Percentiles rank a stretch among this genome's conserved stretches.
These are phyloP conservation scores for Ramaria rubella DNA, from an alignment of 768 basidiomycete species.

Conservation along the genomic window DNA sequence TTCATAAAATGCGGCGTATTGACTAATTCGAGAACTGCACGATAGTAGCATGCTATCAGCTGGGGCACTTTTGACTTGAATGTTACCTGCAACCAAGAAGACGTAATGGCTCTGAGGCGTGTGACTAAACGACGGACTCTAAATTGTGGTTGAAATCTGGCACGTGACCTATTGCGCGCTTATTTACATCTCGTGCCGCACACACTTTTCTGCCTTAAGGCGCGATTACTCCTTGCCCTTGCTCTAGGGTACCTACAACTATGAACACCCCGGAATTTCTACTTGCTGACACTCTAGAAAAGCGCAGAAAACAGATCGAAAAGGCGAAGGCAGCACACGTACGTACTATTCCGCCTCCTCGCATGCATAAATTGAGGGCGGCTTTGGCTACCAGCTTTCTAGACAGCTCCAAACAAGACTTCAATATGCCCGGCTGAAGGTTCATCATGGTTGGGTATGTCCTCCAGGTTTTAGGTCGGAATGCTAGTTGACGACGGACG, in stretches of 20 bases:
- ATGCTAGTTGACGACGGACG: neutral
- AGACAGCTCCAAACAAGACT: slow-evolving; percentile 67
- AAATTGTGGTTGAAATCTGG: neutral
- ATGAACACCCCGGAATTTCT: neutral
- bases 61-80: no score
- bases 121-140: neutral
- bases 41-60: no score
- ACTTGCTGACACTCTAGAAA: slow-evolving; percentile 1
- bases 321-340: slow-evolving; percentile 9
- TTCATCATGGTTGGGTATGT: slow-evolving; percentile 76
- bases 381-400: slow-evolving; percentile 48
- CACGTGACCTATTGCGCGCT: slow-evolving; percentile 7
- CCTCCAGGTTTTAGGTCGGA: neutral
- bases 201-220: neutral
- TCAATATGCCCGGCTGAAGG: slow-evolving; percentile 72
- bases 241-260: neutral
- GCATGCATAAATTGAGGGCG: neutral
- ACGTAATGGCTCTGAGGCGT: no score
- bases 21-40: no score
- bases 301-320: slow-evolving; percentile 10
- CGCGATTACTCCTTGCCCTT: neutral
- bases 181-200: neutral
- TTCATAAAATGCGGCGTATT: no score
- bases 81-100: no score
- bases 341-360: neutral